These are phyloP conservation scores for Vicia villosa DNA, from an alignment of 306 rosid genomes.

Conservation along the genomic window DNA sequence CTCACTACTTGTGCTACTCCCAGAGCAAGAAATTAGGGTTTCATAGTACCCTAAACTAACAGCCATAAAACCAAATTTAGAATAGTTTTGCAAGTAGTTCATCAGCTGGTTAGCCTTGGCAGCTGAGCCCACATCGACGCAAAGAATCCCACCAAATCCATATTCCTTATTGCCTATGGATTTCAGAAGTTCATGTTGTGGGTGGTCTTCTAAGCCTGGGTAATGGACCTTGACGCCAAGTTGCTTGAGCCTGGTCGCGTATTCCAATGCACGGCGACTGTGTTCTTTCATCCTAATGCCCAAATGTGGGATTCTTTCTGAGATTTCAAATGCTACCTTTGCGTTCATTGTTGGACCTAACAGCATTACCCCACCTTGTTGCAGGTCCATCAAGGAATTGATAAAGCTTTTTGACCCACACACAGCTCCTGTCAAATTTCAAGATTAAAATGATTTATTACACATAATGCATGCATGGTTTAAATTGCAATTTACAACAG, in stretches of 20 bases:
- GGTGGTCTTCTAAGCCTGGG: slow-evolving; percentile 83
- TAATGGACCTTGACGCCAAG: slow-evolving; percentile 68
- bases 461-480: too few species aligned
- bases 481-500: too few species aligned
- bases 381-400: slow-evolving; percentile 83
- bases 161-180: slow-evolving; percentile 58
- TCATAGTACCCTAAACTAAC: slow-evolving; percentile 88
- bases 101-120: slow-evolving; percentile 69
- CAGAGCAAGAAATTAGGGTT: slow-evolving; percentile 88
- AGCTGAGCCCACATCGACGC: slow-evolving; percentile 82
- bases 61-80: slow-evolving; percentile 80
- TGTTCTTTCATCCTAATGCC: slow-evolving; percentile 74
- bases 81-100: slow-evolving; percentile 59
- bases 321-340: slow-evolving; percentile 81
- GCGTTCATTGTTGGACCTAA: slow-evolving; percentile 92
- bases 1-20: slow-evolving; percentile 89
- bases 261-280: slow-evolving; percentile 57
- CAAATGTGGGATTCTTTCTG: slow-evolving; percentile 85
- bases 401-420: slow-evolving; percentile 69
- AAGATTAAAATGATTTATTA: too few species aligned
- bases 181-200: slow-evolving; percentile 59
- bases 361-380: slow-evolving; percentile 73
- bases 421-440: slow-evolving; percentile 61
- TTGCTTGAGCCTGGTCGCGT: slow-evolving; percentile 61
- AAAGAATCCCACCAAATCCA: slow-evolving; percentile 80